Percentiles rank a stretch among this genome's conserved stretches.
These are phyloP conservation scores for Teratosphaeria pseudoeucalypti DNA, from an alignment of 2,329 filamentous ascomycete species.

Conservation along the genomic window DNA sequence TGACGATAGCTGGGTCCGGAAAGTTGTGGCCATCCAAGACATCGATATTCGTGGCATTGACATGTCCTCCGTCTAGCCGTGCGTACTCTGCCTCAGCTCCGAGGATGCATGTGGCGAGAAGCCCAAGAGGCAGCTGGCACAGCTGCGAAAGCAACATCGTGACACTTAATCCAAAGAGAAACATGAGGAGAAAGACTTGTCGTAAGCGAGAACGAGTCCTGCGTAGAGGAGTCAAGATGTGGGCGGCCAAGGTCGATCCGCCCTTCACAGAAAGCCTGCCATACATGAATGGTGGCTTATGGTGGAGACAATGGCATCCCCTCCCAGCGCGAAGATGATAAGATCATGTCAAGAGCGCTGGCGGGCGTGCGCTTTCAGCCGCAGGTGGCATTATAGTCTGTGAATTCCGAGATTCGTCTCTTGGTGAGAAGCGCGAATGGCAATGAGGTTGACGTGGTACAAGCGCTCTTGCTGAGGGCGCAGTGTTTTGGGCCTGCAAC, in stretches of 20 bases:
- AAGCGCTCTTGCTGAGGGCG: too few relatives aligned
- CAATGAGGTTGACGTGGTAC: too few relatives aligned
- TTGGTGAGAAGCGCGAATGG: too few relatives aligned
- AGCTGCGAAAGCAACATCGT: not conserved
- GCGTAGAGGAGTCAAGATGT: not conserved
- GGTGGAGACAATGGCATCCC: not conserved
- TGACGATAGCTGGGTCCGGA: constrained; percentile 39
- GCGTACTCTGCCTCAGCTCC: not conserved
- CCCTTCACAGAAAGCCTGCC: not conserved
- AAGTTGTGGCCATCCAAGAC: constrained; percentile 33
- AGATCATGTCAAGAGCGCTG: not conserved
- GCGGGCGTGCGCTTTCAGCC: too few relatives aligned
- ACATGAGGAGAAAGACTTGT: not conserved
- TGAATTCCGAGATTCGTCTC: too few relatives aligned
- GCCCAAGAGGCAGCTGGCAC: not conserved
- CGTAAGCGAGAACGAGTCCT: not conserved
- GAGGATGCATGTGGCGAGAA: not conserved
- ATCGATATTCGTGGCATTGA: not conserved
- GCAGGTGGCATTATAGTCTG: too few relatives aligned
- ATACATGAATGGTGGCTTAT: not conserved
- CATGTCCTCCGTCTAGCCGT: not conserved
- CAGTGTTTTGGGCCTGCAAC: too few relatives aligned
- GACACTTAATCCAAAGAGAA: not conserved
- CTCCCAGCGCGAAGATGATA: not conserved
- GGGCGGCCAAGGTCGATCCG: not conserved